Conservation (phyloP, 2,329 filamentous ascomycete genomes). For the Aspergillaceae sp. region DNA sequence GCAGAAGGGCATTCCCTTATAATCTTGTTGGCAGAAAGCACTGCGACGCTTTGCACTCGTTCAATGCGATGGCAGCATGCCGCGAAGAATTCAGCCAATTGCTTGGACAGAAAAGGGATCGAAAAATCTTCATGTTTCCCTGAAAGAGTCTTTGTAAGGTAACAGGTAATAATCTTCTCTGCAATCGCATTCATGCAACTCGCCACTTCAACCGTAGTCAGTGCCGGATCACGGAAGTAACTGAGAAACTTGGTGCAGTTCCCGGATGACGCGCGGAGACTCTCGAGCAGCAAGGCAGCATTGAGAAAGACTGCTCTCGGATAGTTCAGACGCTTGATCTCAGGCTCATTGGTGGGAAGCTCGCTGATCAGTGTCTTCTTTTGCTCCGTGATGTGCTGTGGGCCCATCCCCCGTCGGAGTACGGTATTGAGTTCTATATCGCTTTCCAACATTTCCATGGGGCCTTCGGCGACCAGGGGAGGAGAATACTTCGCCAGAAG, state of each 20-base stretch:
- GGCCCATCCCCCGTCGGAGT: conserved; percentile 73
- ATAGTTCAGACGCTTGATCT: conserved; percentile 77
- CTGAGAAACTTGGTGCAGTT: conserved; percentile 82
- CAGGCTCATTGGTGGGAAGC: conserved; percentile 65
- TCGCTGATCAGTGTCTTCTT: conserved; percentile 68
- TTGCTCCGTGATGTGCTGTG: conserved; percentile 62
- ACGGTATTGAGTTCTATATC: conserved; percentile 96
- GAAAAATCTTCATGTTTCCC: conserved; percentile 70
- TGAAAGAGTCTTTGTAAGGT: conserved; percentile 64
- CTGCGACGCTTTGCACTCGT: conserved; percentile 80
- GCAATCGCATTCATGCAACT: conserved; percentile 56
- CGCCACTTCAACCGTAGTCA: conserved; percentile 52
- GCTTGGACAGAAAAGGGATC: conserved; percentile 81
- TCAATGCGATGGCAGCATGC: conserved; percentile 90
- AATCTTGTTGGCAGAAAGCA: conserved; percentile 74
- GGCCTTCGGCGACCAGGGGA: conserved; percentile 77
- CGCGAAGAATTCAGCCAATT: conserved; percentile 77
- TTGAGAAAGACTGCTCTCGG: conserved; percentile 88
- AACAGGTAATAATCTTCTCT: conserved; percentile 65
- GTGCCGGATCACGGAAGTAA: conserved; percentile 92
- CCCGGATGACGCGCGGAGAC: conserved; percentile 72
- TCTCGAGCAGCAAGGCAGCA: conserved; percentile 82
- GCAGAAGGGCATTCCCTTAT: conserved; percentile 78
- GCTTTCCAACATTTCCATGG: conserved; percentile 83
- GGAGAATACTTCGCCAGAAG: conserved; percentile 80